Evolutionary conservation across 2,329 filamentous ascomycete species (phyloP).

Genomic region (Akanthomyces muscarius): DNA sequence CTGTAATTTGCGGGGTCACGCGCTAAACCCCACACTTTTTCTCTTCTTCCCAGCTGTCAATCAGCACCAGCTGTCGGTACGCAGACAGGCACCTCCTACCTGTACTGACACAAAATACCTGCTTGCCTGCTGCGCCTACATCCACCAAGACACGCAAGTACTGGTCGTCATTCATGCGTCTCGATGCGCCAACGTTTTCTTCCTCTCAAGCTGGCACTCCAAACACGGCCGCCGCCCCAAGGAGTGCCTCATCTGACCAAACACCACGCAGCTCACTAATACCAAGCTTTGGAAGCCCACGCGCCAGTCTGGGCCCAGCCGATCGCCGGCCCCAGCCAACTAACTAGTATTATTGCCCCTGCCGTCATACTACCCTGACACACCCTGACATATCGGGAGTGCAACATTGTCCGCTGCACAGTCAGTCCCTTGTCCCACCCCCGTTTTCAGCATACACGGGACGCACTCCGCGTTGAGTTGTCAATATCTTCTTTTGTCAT

Average conservation of each 20-base stretch:
- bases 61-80: background rate
- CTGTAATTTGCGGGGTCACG: constrained; percentile 13
- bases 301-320: background rate
- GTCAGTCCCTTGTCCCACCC: too few species aligned
- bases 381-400: background rate
- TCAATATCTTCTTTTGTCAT: too few species aligned
- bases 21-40: constrained; percentile 13
- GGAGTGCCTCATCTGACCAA: too few species aligned
- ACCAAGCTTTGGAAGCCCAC: background rate
- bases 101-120: background rate
- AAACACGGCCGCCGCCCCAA: too few species aligned
- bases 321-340: background rate
- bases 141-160: too few species aligned
- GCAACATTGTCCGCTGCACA: background rate
- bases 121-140: too few species aligned
- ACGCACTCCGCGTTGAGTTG: too few species aligned
- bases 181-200: background rate
- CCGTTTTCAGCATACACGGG: too few species aligned
- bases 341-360: background rate
- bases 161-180: background rate
- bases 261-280: too few species aligned
- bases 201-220: too few species aligned
- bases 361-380: background rate
- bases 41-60: background rate
- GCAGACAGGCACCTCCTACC: too few species aligned